Evolutionary conservation across 495 filamentous ascomycete species (phyloP), one percentile per base, ranked within the genome.

Genomic region (Talaromyces borbonicus): DNA sequence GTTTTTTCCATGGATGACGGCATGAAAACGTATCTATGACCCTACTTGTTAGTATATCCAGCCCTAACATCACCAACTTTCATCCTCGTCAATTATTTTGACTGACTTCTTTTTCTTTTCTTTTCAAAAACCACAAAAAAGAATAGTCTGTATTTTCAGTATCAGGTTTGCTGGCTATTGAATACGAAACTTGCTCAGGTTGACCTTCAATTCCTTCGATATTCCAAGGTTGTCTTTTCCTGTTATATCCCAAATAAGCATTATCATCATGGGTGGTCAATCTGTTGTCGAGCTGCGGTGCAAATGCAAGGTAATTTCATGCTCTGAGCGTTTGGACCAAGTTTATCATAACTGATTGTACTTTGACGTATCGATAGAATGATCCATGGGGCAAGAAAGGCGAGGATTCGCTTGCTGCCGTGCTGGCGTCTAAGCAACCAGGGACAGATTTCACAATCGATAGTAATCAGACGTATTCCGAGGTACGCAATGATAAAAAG

Each of bases 361-460:
- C 14, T 24, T 8, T 46, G 14, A 15, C 3, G 8, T 35, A 0
- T 35, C 12, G 35, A 38, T 12, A 74, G 70, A 69, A 73, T 36
- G 72, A 74, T 46, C 46, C 51, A 0, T 74, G 70, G 70, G 72
- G 72, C 2, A 73, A 69, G 55, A 56, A 64, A 48, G 70, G 70
- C 11, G 60, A 61, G 19, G 44, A 68, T 0, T 75, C 70, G 1
- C 29, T 71, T 1, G 68, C 60, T 3, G 72, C 61, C 0, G 52
- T 57, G 8, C 50, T 71, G 1, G 70, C 67, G 57, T 62, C 68
- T 0, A 57, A 72, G 43, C 69, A 71, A 4, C 68, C 72, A 0
- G 62, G 63, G 0, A 60, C 52, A 1, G 54, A 30, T 7, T 63
- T 62, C 40, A 42, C 53, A 5, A 58, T 76, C 5, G 62, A 71